Evolutionary conservation across 1,284 basidiomycete genomes (phyloP).

Genomic region (Limonomyces culmigenus): DNA sequence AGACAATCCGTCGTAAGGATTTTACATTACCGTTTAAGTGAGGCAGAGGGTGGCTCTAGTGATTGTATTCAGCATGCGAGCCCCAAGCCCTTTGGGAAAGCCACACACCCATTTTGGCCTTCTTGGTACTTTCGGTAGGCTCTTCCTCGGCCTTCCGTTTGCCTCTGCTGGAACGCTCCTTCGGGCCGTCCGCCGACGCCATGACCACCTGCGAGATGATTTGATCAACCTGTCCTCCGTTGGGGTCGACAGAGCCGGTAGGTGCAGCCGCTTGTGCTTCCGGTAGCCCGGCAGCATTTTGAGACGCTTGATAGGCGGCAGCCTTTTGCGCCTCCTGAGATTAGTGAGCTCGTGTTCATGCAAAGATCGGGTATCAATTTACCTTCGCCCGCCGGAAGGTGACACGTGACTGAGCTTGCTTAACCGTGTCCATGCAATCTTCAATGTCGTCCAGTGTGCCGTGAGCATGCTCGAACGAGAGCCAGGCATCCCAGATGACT

Average conservation of each 20-base stretch:
- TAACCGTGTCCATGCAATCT: constrained; percentile 48
- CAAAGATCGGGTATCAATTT: constrained; percentile 8
- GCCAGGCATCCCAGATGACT: constrained; percentile 78
- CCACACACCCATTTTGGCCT: constrained; percentile 36
- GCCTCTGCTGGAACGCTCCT: constrained; percentile 15
- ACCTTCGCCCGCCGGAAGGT: constrained; percentile 55
- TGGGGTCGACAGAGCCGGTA: constrained; percentile 13
- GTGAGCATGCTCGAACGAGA: constrained; percentile 71
- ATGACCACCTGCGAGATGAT: constrained; percentile 8
- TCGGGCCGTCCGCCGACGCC: constrained; percentile 36
- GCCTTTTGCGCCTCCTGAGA: constrained; percentile 45
- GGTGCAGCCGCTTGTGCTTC: constrained; percentile 15
- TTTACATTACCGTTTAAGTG: constrained; percentile 42
- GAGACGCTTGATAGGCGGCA: constrained; percentile 27
- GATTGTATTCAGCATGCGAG: constrained; percentile 1
- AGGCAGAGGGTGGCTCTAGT: constrained; percentile 1
- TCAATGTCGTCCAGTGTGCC: constrained; percentile 61
- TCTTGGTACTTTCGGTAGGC: constrained; percentile 31
- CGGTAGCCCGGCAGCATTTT: constrained; percentile 31
- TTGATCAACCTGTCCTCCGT: constrained; percentile 7
- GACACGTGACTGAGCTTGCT: constrained; percentile 45
- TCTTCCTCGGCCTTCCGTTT: constrained; percentile 35
- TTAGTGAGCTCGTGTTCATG: constrained; percentile 2
- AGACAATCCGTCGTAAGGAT: neutral
- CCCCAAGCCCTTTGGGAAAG: neutral